Evolutionary conservation across 2,329 filamentous ascomycete species (phyloP).

Genomic region (Tolypocladium guangdongense): DNA sequence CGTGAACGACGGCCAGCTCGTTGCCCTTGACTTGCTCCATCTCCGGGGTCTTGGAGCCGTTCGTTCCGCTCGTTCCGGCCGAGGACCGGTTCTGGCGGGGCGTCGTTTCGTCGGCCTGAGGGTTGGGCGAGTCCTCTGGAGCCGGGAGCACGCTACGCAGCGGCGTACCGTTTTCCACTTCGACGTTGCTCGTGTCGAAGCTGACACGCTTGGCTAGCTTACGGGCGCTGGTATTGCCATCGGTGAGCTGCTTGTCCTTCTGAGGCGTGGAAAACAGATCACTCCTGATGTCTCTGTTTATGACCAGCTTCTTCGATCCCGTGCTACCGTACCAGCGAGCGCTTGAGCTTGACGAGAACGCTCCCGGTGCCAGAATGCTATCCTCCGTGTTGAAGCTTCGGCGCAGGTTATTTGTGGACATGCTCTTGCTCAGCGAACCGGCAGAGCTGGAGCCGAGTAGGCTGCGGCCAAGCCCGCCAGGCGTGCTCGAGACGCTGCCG

Average conservation of each 20-base stretch:
- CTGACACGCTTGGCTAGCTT: slow-evolving; percentile 79
- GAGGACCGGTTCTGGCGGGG: slow-evolving; percentile 44
- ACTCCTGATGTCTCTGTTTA: slow-evolving; percentile 75
- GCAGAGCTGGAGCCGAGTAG: slow-evolving; percentile 55
- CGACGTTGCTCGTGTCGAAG: slow-evolving; percentile 60
- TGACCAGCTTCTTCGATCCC: slow-evolving; percentile 79
- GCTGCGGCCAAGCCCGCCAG: slow-evolving; percentile 55
- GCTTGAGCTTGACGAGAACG: slow-evolving; percentile 61
- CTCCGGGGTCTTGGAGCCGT: slow-evolving; percentile 39
- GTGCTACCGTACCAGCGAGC: slow-evolving; percentile 55
- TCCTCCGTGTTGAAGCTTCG: slow-evolving; percentile 73
- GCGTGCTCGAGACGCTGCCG: slow-evolving; percentile 54
- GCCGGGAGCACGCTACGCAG: slow-evolving; percentile 23
- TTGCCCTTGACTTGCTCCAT: slow-evolving; percentile 64
- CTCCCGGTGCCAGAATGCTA: slow-evolving; percentile 75
- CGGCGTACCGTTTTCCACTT: slow-evolving; percentile 22
- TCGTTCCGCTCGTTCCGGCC: slow-evolving; percentile 14
- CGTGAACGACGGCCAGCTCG: slow-evolving; percentile 68
- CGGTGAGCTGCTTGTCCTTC: slow-evolving; percentile 35
- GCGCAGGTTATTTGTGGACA: slow-evolving; percentile 78
- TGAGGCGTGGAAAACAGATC: slow-evolving; percentile 55
- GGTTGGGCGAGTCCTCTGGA: slow-evolving; percentile 17
- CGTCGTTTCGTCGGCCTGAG: slow-evolving; percentile 22
- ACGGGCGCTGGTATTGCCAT: slow-evolving; percentile 29
- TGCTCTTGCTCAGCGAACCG: slow-evolving; percentile 71